Conservation (phyloP, 805 yeast species). For the Suhomyces sp. region DNA sequence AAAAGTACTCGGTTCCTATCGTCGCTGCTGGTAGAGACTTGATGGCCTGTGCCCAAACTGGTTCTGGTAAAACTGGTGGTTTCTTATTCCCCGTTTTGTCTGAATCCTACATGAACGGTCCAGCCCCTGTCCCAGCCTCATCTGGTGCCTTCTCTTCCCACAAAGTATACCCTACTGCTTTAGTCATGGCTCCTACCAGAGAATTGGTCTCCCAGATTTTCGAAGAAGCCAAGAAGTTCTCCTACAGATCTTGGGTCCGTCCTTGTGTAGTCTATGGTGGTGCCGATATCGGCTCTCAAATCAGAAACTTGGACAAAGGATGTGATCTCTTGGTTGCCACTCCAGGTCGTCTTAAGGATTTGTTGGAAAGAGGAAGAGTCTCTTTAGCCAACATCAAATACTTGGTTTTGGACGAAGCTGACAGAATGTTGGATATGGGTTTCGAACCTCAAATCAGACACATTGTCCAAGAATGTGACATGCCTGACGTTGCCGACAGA, state of each 20-base stretch:
- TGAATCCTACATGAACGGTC: constrained; percentile 86
- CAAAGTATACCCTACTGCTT: constrained; percentile 91
- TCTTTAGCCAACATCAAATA: constrained; percentile 87
- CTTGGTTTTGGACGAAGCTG: constrained; percentile 97
- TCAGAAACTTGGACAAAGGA: constrained; percentile 85
- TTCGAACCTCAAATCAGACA: constrained; percentile 99
- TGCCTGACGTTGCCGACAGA: constrained; percentile 89
- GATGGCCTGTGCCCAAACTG: constrained; percentile 98
- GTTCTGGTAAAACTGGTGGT: constrained; percentile 99
- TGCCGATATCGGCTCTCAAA: constrained; percentile 86
- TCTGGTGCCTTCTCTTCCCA: constrained; percentile 55
- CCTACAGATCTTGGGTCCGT: constrained; percentile 97
- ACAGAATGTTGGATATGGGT: constrained; percentile 99
- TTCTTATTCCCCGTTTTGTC: constrained; percentile 96
- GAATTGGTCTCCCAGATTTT: constrained; percentile 96
- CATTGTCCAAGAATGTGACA: constrained; percentile 95
- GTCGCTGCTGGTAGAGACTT: constrained; percentile 86
- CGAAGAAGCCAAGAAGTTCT: constrained; percentile 92
- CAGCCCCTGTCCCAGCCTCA: constrained; percentile 56
- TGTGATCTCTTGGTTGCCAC: constrained; percentile 97
- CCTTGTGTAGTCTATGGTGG: constrained; percentile 99
- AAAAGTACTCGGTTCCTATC: constrained; percentile 89
- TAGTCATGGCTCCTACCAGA: constrained; percentile 98
- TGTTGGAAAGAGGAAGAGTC: constrained; percentile 91
- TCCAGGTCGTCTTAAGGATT: constrained; percentile 97